Conservation (phyloP, 2,329 filamentous ascomycete species). For the Fusarium gaditjirri region DNA sequence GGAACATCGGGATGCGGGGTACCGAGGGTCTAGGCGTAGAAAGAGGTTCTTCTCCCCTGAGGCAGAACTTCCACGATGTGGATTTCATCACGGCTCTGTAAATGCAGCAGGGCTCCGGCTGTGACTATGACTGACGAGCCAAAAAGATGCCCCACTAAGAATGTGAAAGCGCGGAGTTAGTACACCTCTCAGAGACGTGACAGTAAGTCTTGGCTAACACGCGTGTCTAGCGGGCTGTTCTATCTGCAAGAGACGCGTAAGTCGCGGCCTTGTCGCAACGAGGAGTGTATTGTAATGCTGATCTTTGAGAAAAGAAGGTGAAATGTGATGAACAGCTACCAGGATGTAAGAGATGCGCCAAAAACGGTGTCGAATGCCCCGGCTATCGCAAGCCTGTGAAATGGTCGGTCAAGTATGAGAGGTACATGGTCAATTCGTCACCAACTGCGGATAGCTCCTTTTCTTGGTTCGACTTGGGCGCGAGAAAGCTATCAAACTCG, state of each 20-base stretch:
- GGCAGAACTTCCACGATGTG: background rate
- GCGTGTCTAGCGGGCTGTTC: slow-evolving; percentile 9
- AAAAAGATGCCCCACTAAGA: background rate
- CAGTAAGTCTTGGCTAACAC: background rate
- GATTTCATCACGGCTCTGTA: background rate
- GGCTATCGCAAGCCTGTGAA: slow-evolving; percentile 29
- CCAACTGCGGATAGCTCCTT: background rate
- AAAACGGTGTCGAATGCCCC: slow-evolving; percentile 15
- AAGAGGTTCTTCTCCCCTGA: background rate
- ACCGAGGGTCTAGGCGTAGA: too few species aligned
- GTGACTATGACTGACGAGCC: background rate
- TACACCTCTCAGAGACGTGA: background rate
- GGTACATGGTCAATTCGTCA: background rate
- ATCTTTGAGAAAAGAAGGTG: slow-evolving; percentile 3
- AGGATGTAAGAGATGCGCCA: slow-evolving; percentile 21
- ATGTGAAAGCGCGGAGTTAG: slow-evolving; percentile 15
- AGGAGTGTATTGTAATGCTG: background rate
- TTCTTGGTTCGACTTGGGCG: background rate
- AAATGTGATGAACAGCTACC: slow-evolving; percentile 33
- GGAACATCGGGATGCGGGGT: background rate
- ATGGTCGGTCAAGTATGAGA: slow-evolving; percentile 31
- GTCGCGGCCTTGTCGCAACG: background rate
- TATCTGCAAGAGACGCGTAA: slow-evolving; percentile 23
- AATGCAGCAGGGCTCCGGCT: too few species aligned
- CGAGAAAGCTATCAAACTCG: background rate